phyloP scores from a whole-genome alignment of 1,139 yeast genomes.

The Suhomyces terraborum region DNA sequence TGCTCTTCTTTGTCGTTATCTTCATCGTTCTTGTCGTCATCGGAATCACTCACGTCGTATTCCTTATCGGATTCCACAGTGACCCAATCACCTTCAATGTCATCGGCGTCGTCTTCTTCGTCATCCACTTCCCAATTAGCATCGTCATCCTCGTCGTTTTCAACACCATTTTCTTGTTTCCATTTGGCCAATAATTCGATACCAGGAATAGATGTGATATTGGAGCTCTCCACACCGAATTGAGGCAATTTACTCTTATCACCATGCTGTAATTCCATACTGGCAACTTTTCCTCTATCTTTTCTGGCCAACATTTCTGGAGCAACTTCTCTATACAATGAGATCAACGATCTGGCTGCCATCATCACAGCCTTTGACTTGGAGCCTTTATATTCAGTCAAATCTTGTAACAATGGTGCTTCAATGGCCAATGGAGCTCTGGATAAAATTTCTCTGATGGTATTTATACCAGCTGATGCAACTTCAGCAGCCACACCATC shows the following conservation, averaged over 20 bases:
- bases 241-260: constrained; percentile 46
- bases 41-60: constrained; percentile 54
- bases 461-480: constrained; percentile 95
- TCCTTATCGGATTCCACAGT: constrained; percentile 62
- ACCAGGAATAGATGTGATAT: constrained; percentile 78
- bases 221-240: constrained; percentile 71
- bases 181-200: constrained; percentile 86
- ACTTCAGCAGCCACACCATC: constrained; percentile 98
- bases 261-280: constrained; percentile 72
- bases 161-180: constrained; percentile 71
- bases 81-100: constrained; percentile 66
- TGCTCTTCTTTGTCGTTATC: constrained; percentile 45
- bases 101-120: constrained; percentile 48
- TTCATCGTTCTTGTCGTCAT: constrained; percentile 41
- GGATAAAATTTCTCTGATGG: constrained; percentile 87
- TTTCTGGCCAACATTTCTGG: constrained; percentile 91
- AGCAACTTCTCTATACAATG: constrained; percentile 88
- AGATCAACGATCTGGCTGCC: constrained; percentile 90
- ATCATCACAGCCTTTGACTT: constrained; percentile 90
- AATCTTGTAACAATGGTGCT: constrained; percentile 79
- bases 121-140: constrained; percentile 45
- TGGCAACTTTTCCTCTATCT: constrained; percentile 90
- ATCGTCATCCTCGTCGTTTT: constrained; percentile 36
- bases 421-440: constrained; percentile 96
- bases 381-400: constrained; percentile 87